Conservation (phyloP, 495 filamentous ascomycete species). For the Trichoderma asperelloides region DNA sequence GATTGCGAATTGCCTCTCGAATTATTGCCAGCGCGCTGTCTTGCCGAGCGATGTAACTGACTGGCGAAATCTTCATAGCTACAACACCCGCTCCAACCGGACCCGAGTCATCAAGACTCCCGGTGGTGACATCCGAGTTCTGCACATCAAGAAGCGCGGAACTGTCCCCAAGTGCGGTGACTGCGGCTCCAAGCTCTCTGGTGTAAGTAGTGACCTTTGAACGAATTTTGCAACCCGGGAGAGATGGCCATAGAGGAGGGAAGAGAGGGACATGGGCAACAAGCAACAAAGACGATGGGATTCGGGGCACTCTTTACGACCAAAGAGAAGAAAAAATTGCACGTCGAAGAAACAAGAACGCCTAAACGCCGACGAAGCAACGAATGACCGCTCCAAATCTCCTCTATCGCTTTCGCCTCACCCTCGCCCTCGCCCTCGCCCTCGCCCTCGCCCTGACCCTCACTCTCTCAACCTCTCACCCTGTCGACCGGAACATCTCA, state of each 20-base stretch:
- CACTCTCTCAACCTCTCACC: too few species aligned
- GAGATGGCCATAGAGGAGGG: not conserved
- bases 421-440: not conserved
- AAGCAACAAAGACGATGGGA: not conserved
- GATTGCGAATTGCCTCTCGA: conserved; percentile 5
- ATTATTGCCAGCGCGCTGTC: not conserved
- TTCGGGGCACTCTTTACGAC: not conserved
- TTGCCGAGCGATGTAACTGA: conserved; percentile 13
- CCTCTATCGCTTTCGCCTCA: too few species aligned
- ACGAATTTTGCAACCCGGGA: not conserved
- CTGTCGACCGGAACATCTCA: too few species aligned
- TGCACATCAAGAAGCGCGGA: conserved; percentile 98
- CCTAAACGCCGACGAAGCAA: not conserved
- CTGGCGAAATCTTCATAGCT: conserved; percentile 42
- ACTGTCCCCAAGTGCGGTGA: conserved; percentile 97
- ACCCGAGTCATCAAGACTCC: conserved; percentile 94
- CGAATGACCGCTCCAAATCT: not conserved
- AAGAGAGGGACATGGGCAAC: not conserved
- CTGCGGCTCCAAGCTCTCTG: conserved; percentile 89
- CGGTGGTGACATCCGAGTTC: conserved; percentile 84
- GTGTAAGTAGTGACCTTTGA: conserved; percentile 64
- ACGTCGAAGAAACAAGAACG: not conserved
- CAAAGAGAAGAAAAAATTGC: not conserved
- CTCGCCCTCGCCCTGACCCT: not conserved
- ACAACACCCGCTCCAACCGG: conserved; percentile 97